Evolutionary conservation across 2,329 filamentous ascomycete species (phyloP).

Genomic region (Cyphellophora europaea): DNA sequence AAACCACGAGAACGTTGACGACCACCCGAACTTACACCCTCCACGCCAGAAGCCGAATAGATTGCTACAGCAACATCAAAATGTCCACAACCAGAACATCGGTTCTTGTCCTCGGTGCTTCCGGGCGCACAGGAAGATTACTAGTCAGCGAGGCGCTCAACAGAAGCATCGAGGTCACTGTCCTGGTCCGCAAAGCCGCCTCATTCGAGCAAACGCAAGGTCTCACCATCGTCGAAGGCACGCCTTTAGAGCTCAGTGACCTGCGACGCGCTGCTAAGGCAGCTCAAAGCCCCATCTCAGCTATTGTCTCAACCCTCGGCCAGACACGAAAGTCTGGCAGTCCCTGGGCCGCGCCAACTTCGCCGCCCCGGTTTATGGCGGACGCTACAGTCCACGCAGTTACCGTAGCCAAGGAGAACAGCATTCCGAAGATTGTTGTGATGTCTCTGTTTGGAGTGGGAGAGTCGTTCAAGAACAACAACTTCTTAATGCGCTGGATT

Average conservation of each 20-base stretch:
- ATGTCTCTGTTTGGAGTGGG: constrained; percentile 44
- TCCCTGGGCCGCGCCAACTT: constrained; percentile 38
- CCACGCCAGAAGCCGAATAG: no score
- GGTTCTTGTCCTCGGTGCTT: constrained; percentile 35
- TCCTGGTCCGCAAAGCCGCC: constrained; percentile 27
- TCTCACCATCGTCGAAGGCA: constrained; percentile 17
- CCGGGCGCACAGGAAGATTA: constrained; percentile 34
- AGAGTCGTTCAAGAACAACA: constrained; percentile 33
- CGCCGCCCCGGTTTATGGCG: constrained; percentile 38
- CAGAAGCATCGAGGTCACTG: constrained; percentile 29
- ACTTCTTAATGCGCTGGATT: constrained; percentile 33
- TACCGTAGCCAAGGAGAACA: constrained; percentile 27
- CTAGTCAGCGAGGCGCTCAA: constrained; percentile 31
- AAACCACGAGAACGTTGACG: no score
- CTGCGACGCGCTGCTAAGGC: constrained; percentile 10
- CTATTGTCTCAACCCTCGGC: constrained; percentile 41
- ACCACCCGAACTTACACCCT: no score
- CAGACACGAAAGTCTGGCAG: constrained; percentile 36
- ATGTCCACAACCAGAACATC: constrained; percentile 2
- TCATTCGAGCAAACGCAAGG: constrained; percentile 18
- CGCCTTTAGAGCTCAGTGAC: constrained; percentile 17
- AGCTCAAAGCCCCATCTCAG: constrained; percentile 12
- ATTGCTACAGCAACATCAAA: no score
- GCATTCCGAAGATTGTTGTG: constrained; percentile 35
- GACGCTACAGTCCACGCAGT: constrained; percentile 21